Conservation (phyloP, 768 basidiomycete species). For the Butyriboletus loyo region DNA sequence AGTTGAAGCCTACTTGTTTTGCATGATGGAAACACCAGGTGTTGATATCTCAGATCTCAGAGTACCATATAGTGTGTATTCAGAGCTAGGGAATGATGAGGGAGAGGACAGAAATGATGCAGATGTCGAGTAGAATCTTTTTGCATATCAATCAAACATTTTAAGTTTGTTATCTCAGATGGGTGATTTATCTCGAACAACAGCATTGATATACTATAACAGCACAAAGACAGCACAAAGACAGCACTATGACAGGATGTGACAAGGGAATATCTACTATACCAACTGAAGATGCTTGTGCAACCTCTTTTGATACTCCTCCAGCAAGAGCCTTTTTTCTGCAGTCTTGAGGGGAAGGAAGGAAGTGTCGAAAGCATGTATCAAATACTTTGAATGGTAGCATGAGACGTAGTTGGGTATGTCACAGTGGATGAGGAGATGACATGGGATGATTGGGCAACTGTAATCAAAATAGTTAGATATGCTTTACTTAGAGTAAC, state of each 20-base stretch:
- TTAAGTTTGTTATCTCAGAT: too few relatives aligned
- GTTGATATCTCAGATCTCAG: slow-evolving; percentile 14
- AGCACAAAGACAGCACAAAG: too few relatives aligned
- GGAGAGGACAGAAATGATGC: too few relatives aligned
- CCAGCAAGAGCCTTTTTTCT: background rate
- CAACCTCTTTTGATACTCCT: background rate
- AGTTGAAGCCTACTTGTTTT: slow-evolving; percentile 13
- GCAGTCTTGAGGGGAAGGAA: too few relatives aligned
- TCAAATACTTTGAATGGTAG: background rate
- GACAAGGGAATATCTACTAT: too few relatives aligned
- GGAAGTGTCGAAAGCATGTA: background rate
- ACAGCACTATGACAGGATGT: too few relatives aligned
- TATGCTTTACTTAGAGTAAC: too few relatives aligned
- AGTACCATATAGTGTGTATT: background rate
- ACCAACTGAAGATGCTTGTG: background rate
- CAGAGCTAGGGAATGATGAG: background rate
- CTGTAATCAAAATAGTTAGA: background rate
- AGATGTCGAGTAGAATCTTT: background rate
- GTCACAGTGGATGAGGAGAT: background rate
- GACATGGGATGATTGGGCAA: background rate
- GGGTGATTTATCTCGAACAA: too few relatives aligned
- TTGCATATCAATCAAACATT: too few relatives aligned
- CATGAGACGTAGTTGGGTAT: too few relatives aligned
- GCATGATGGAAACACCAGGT: slow-evolving; percentile 30
- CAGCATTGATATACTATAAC: too few relatives aligned